Evolutionary conservation across 1,139 yeast genomes (phyloP), one percentile per base, ranked within the genome.

Genomic region (Yamadazyma blattariae): DNA sequence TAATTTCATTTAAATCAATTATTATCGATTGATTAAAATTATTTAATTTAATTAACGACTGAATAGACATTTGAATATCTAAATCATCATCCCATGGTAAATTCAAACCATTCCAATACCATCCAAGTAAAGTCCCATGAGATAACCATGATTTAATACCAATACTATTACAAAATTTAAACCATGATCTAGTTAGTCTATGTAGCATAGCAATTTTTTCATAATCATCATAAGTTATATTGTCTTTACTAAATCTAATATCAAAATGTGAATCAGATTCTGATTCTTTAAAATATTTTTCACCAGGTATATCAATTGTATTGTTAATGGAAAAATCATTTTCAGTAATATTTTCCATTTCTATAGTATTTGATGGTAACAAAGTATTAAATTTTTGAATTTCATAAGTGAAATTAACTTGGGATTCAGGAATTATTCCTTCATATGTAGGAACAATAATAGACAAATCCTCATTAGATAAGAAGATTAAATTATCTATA

Each of bases 21-120:
- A 79, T 65, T 21, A 78, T 36, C 0, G 77, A 62, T 34, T 71
- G 72, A 45, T 79, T 77, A 25, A 60, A 52, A 38, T 64, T 51
- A 1, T 74, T 69, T 31, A 77, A 47, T 33, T 48, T 46, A 36
- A 61, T 49, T 34, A 77, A 52, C 3, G 79, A 67, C 2, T 51
- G 50, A 41, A 67, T 56, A 0, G 82, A 64, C 39, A 78, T 64
- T 41, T 77, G 77, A 9, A 77, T 78, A 50, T 79, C 85, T 27
- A 78, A 48, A 48, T 79, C 86, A 34, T 67, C 67, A 51, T 79
- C 85, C 82, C 84, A 79, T 1, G 84, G 83, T 48, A 78, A 54
- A 12, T 62, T 68, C 47, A 74, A 50, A 0, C 83, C 83, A 49
- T 78, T 78, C 73, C 81, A 74, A 46, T 69, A 66, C 76, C 82